Percentiles rank a stretch among this genome's conserved stretches.
Evolutionary conservation across 805 yeast species (phyloP).

Genomic region (Lipomyces sp.): DNA sequence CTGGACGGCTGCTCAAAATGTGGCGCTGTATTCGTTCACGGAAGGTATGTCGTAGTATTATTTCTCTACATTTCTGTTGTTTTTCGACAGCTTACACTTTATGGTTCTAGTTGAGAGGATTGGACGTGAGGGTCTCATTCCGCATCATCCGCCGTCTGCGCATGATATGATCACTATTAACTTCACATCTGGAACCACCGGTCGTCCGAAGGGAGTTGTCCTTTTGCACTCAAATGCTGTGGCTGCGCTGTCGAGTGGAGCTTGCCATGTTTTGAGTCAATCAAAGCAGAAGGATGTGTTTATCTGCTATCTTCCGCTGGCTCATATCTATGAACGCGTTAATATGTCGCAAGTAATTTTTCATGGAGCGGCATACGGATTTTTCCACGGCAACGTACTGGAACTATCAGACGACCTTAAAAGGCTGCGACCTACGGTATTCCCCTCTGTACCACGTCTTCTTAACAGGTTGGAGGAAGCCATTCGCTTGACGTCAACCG

Average conservation of each 20-base stretch:
- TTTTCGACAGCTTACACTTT: too few species aligned
- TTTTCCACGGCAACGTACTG: slow-evolving; percentile 51
- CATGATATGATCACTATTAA: slow-evolving; percentile 58
- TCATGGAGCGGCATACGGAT: slow-evolving; percentile 52
- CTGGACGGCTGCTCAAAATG: slow-evolving; percentile 14
- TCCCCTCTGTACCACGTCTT: slow-evolving; percentile 63
- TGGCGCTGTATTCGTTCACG: slow-evolving; percentile 19
- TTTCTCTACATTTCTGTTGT: slow-evolving; percentile 3
- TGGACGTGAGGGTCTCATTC: slow-evolving; percentile 48
- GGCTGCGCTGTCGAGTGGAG: slow-evolving; percentile 18
- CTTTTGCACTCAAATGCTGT: slow-evolving; percentile 46
- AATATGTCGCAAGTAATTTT: slow-evolving; percentile 44
- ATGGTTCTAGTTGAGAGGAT: slow-evolving; percentile 44
- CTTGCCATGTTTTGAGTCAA: not conserved
- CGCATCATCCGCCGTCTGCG: slow-evolving; percentile 49
- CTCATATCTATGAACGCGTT: slow-evolving; percentile 57
- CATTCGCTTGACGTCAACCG: slow-evolving; percentile 48
- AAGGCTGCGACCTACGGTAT: slow-evolving; percentile 50
- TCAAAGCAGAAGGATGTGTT: slow-evolving; percentile 41
- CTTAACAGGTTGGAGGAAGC: slow-evolving; percentile 60
- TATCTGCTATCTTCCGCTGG: slow-evolving; percentile 50
- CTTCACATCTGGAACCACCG: slow-evolving; percentile 76
- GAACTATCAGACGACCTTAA: slow-evolving; percentile 59
- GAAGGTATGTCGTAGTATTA: slow-evolving; percentile 2
- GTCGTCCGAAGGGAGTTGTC: slow-evolving; percentile 71